These are phyloP conservation scores for Cordyceps farinosa DNA, from an alignment of 2,329 filamentous ascomycete species.

Conservation along the genomic window DNA sequence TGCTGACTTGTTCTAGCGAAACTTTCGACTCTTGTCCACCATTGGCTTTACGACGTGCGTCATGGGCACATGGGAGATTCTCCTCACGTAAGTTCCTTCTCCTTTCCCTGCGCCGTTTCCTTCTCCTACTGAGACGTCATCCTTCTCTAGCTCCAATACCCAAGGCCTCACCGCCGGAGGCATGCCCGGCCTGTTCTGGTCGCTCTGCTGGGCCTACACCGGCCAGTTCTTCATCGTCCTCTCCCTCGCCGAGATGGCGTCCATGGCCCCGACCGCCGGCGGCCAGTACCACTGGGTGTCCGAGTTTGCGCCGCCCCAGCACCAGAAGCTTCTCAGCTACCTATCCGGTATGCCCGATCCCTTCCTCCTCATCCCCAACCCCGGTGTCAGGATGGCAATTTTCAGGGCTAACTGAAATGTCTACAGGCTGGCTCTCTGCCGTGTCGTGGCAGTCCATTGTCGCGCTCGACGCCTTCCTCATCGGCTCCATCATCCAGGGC, in stretches of 20 bases:
- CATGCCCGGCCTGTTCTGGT: constrained; percentile 23
- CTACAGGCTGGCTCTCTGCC: constrained; percentile 41
- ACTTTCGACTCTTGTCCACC: constrained; percentile 14
- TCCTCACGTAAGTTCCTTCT: background rate
- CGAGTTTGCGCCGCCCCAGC: constrained; percentile 43
- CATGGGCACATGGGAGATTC: constrained; percentile 17
- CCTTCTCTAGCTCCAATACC: constrained; percentile 15
- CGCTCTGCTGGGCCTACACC: constrained; percentile 19
- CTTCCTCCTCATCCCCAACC: background rate
- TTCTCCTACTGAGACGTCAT: background rate
- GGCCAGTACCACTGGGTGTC: constrained; percentile 57
- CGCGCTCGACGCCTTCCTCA: constrained; percentile 39
- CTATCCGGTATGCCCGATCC: constrained; percentile 25
- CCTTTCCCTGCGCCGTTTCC: background rate
- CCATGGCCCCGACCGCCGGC: constrained; percentile 44
- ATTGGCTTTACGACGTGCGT: constrained; percentile 18
- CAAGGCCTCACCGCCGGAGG: constrained; percentile 22
- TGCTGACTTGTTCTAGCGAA: background rate
- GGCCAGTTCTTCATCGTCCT: constrained; percentile 15
- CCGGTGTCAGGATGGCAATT: too few species aligned
- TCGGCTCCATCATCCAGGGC: constrained; percentile 43
- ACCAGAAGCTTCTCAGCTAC: constrained; percentile 54
- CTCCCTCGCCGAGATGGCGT: constrained; percentile 33
- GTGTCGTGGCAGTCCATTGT: constrained; percentile 43
- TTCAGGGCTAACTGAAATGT: too few species aligned